Evolutionary conservation across 345 rosid genomes (phyloP), one percentile per base, ranked within the genome.

Genomic region (Citrus trifoliata): DNA sequence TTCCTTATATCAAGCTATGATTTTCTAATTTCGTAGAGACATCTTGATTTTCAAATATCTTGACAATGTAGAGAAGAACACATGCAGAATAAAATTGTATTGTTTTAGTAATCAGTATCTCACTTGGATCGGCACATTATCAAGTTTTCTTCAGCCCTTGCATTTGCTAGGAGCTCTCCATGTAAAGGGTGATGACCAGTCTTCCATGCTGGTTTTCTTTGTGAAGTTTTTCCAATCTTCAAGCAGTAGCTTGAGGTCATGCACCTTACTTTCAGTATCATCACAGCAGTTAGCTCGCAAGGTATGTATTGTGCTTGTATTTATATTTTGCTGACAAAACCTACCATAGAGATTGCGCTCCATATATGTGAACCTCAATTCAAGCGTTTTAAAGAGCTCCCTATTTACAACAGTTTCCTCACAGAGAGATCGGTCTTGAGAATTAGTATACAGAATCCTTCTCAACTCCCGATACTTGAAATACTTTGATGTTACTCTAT

Each of bases 221-320:
- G 24, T 76, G 81, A 65, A 67, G 67, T 76, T 84, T 76, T 79
- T 86, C 83, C 86, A 78, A 58, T 82, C 81, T 53, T 86, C 83
- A 71, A 87, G 87, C 67, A 89, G 77, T 71, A 78, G 80, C 71
- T 79, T 80, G 1, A 89, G 79, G 67, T 85, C 79, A 61, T 86
- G 82, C 28, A 88, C 79, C 74, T 87, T 87, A 76, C 77, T 79
- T 18, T 83, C 84, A 58, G 83, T 70, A 65, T 78, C 64, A 12
- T 73, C 59, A 76, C 90, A 86, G 75, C 90, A 87, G 76, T 84
- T 85, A 58, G 88, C 86, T 69, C 83, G 88, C 48, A 89, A 4
- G 10, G 85, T 79, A 42, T 24, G n/a, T 56, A 86, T 78, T 74
- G 82, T 48, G 61, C 75, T 80, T 67, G 55, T 75, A 65, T 89